Percentiles rank a stretch among this genome's conserved stretches.
Evolutionary conservation across 208 protist species (phyloP).

Genomic region (Porcisia hertigi): DNA sequence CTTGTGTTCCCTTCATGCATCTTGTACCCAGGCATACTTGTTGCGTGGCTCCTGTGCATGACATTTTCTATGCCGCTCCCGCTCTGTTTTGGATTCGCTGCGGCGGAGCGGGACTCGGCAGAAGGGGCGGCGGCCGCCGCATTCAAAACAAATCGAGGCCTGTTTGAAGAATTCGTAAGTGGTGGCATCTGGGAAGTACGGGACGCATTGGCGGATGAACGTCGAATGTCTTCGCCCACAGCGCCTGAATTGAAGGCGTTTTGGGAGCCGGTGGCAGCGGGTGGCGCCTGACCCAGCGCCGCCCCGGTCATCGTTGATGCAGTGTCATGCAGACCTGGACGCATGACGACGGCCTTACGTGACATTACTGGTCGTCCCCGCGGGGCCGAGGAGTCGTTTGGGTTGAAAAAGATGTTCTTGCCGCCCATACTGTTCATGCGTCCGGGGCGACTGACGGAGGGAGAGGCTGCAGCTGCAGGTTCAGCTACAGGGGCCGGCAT

Average conservation of each 20-base stretch:
- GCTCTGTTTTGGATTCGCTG: not conserved
- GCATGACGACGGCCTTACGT: slow-evolving; percentile 32
- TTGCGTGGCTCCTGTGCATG: slow-evolving; percentile 46
- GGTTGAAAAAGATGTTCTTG: slow-evolving; percentile 59
- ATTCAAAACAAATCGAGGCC: slow-evolving; percentile 19
- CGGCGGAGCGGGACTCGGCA: not conserved
- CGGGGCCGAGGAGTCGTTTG: slow-evolving; percentile 18
- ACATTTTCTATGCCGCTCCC: slow-evolving; percentile 34
- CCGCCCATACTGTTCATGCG: slow-evolving; percentile 10
- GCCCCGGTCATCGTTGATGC: not conserved
- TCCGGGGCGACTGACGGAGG: not conserved
- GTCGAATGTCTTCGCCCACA: slow-evolving; percentile 11
- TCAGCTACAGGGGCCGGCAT: not conserved
- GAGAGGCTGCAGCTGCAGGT: not conserved
- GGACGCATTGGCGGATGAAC: slow-evolving; percentile 16
- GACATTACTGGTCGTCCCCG: slow-evolving; percentile 36
- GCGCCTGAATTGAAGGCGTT: slow-evolving; percentile 1
- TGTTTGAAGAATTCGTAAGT: not conserved
- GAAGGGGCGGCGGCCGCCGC: slow-evolving; percentile 10
- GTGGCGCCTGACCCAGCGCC: not conserved
- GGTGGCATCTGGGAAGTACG: slow-evolving; percentile 5
- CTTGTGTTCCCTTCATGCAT: slow-evolving; percentile 17
- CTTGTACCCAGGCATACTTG: slow-evolving; percentile 56
- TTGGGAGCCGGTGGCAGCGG: not conserved
- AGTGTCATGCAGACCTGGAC: slow-evolving; percentile 7